Evolutionary conservation across 768 basidiomycete genomes (phyloP).

Genomic region (Pisolithus sp.): DNA sequence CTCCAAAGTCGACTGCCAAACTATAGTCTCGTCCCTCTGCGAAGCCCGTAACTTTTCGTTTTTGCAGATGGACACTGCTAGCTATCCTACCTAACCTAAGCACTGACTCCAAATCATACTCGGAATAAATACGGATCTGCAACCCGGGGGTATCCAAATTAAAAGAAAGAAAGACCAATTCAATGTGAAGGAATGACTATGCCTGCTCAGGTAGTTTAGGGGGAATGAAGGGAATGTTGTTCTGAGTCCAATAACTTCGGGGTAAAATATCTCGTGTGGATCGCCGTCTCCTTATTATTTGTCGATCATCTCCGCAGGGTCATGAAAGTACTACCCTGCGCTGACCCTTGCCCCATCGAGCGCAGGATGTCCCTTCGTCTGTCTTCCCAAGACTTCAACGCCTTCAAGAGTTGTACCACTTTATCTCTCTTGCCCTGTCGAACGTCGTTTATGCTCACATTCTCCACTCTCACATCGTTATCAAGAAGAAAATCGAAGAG

Average conservation of each 20-base stretch:
- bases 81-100: conserved; percentile 3
- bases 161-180: conserved; percentile 1
- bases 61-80: too few relatives aligned
- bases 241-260: conserved; percentile 10
- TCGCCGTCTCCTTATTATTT: neutral
- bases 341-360: conserved; percentile 40
- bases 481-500: conserved; percentile 91
- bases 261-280: neutral
- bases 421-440: conserved; percentile 76
- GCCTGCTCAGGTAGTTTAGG: neutral
- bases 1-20: conserved; percentile 4
- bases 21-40: neutral
- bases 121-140: neutral
- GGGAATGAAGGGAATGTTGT: conserved; percentile 10
- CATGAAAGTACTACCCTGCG: conserved; percentile 10
- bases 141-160: conserved; percentile 5
- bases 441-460: conserved; percentile 91
- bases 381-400: conserved; percentile 77
- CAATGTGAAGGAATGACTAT: neutral
- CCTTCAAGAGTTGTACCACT: conserved; percentile 71
- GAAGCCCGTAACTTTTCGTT: too few relatives aligned
- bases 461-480: conserved; percentile 86
- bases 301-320: conserved; percentile 2
- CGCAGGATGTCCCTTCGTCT: conserved; percentile 52
- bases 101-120: neutral